These are phyloP conservation scores for Diaporthe ilicicola DNA, from an alignment of 2,329 filamentous ascomycete genomes.

Conservation along the genomic window DNA sequence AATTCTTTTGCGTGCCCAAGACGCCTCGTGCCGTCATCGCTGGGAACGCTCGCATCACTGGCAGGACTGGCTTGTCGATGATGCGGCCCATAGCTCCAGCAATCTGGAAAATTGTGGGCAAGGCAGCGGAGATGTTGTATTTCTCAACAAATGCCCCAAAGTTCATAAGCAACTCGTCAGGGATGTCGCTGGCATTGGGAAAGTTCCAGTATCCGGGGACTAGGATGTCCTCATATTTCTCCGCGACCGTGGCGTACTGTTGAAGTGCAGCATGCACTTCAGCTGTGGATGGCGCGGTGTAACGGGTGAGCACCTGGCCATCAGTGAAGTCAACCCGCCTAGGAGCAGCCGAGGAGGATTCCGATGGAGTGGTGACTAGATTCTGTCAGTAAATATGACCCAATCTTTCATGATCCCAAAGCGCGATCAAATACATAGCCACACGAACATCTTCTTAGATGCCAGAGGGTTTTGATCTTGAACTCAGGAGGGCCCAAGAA, in stretches of 20 bases:
- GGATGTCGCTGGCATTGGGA: slow-evolving; percentile 52
- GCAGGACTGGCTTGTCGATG: slow-evolving; percentile 51
- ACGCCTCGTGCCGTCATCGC: slow-evolving; percentile 46
- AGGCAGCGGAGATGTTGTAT: slow-evolving; percentile 52
- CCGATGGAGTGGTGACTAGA: background rate
- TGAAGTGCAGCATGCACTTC: background rate
- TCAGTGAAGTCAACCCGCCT: slow-evolving; percentile 4
- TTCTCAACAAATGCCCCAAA: slow-evolving; percentile 58
- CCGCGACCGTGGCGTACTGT: background rate
- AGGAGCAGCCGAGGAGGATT: background rate
- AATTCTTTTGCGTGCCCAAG: slow-evolving; percentile 40
- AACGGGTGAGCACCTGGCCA: background rate
- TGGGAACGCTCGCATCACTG: slow-evolving; percentile 53
- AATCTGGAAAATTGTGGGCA: slow-evolving; percentile 50
- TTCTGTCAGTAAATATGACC: too few species aligned
- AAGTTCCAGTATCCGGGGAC: slow-evolving; percentile 50
- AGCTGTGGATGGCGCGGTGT: slow-evolving; percentile 1
- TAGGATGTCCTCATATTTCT: slow-evolving; percentile 35
- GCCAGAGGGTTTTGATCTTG: too few species aligned
- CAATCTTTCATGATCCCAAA: background rate
- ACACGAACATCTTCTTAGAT: too few species aligned
- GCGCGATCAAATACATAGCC: too few species aligned
- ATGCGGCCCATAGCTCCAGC: slow-evolving; percentile 55
- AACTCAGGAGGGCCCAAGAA: too few species aligned
- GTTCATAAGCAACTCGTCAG: slow-evolving; percentile 55